These are phyloP conservation scores for Mycena vulgaris DNA, from an alignment of 768 basidiomycete species.

Conservation along the genomic window DNA sequence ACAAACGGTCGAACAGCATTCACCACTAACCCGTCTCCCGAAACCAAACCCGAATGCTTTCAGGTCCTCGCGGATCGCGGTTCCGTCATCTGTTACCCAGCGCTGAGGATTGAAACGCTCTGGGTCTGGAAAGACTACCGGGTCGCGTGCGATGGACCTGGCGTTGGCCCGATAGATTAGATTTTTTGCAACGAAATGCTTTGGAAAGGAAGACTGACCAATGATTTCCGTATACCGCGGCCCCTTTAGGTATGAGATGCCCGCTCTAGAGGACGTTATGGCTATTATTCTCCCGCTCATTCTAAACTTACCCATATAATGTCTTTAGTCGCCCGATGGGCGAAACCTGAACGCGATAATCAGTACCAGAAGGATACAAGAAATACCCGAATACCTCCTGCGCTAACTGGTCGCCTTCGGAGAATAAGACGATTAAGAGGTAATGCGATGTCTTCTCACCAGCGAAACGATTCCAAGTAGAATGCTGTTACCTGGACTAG, in stretches of 20 bases:
- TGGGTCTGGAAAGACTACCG: slow-evolving; percentile 71
- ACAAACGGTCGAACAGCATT: slow-evolving; percentile 10
- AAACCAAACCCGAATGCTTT: slow-evolving; percentile 72
- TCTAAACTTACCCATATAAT: slow-evolving; percentile 69
- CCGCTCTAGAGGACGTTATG: slow-evolving; percentile 51
- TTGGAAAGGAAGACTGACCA: slow-evolving; percentile 54
- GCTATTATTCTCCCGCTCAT: neutral
- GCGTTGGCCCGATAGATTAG: neutral
- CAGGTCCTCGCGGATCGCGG: slow-evolving; percentile 63
- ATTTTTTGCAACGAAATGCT: too few species aligned
- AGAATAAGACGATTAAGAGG: neutral
- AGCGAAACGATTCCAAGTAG: slow-evolving; percentile 65
- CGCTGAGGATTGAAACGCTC: slow-evolving; percentile 72
- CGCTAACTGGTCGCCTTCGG: slow-evolving; percentile 59
- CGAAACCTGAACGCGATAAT: slow-evolving; percentile 58
- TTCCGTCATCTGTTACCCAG: slow-evolving; percentile 65
- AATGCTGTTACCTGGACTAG: slow-evolving; percentile 65
- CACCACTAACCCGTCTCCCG: slow-evolving; percentile 58
- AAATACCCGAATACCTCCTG: slow-evolving; percentile 54
- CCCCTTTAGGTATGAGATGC: slow-evolving; percentile 69
- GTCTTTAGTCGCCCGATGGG: slow-evolving; percentile 76
- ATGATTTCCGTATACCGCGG: slow-evolving; percentile 72
- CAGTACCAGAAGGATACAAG: neutral
- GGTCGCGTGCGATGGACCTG: slow-evolving; percentile 72
- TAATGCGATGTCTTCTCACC: slow-evolving; percentile 42